These are phyloP conservation scores for Amanita molliuscula DNA, from an alignment of 768 basidiomycete genomes.

Conservation along the genomic window DNA sequence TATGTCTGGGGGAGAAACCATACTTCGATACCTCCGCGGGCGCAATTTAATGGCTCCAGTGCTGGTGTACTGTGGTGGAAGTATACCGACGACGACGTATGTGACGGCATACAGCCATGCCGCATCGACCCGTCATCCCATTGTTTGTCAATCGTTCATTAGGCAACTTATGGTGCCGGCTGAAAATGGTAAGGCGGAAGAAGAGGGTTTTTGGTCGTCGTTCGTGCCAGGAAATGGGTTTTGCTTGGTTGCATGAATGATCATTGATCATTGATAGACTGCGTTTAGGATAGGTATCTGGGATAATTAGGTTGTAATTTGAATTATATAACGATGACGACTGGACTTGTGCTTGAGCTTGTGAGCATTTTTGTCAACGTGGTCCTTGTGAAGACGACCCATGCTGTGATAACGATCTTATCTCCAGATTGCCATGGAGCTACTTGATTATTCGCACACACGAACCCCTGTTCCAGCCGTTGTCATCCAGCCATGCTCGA, in stretches of 20 bases:
- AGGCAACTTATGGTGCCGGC: neutral
- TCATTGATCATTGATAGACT: neutral
- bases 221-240: neutral
- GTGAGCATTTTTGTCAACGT: too few relatives aligned
- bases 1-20: conserved; percentile 16
- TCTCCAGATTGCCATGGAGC: too few relatives aligned
- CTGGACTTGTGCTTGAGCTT: too few relatives aligned
- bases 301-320: too few relatives aligned
- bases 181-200: neutral
- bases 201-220: neutral
- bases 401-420: too few relatives aligned
- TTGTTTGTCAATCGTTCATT: neutral
- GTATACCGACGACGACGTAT: conserved; percentile 13
- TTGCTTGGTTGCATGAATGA: neutral
- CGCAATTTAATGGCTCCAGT: conserved; percentile 12
- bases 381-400: too few relatives aligned
- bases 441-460: too few relatives aligned
- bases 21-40: conserved; percentile 16
- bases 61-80: conserved; percentile 13
- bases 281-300: neutral
- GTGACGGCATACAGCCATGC: conserved; percentile 12
- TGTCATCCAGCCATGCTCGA: neutral
- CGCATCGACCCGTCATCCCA: conserved; percentile 10
- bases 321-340: too few relatives aligned
- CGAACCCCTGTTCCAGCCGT: neutral